Evolutionary conservation across 768 basidiomycete genomes (phyloP).

Genomic region (Tylopilus sp.): DNA sequence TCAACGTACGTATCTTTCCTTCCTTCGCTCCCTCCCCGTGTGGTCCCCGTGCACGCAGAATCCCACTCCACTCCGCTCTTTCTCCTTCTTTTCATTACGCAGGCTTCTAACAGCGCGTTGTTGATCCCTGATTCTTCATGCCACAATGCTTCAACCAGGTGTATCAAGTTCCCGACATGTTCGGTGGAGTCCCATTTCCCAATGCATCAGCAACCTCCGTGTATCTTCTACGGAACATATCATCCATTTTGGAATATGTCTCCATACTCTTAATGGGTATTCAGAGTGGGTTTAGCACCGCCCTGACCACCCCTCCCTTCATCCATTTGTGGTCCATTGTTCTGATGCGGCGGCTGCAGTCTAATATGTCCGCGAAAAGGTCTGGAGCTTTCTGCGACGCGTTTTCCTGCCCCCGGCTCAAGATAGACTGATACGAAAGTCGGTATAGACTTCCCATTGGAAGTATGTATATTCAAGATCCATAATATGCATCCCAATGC

Average conservation of each 20-base stretch:
- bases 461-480: not conserved
- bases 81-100: not conserved
- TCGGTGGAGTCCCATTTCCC: conserved; percentile 7
- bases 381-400: not conserved
- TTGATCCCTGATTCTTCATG: not conserved
- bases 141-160: not conserved
- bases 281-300: not conserved
- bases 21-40: not conserved
- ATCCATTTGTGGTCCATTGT: not conserved
- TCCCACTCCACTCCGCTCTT: not conserved
- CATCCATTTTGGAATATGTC: not conserved
- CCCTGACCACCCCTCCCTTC: not conserved
- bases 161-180: conserved; percentile 1
- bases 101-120: not conserved
- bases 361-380: not conserved
- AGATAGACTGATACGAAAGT: not conserved
- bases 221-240: not conserved
- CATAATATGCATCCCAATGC: not conserved
- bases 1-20: not conserved
- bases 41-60: not conserved
- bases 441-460: not conserved
- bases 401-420: not conserved
- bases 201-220: not conserved
- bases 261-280: not conserved
- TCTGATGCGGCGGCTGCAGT: not conserved